phyloP scores from a whole-genome alignment of 768 basidiomycete genomes.

The Cystofilobasidium macerans region DNA sequence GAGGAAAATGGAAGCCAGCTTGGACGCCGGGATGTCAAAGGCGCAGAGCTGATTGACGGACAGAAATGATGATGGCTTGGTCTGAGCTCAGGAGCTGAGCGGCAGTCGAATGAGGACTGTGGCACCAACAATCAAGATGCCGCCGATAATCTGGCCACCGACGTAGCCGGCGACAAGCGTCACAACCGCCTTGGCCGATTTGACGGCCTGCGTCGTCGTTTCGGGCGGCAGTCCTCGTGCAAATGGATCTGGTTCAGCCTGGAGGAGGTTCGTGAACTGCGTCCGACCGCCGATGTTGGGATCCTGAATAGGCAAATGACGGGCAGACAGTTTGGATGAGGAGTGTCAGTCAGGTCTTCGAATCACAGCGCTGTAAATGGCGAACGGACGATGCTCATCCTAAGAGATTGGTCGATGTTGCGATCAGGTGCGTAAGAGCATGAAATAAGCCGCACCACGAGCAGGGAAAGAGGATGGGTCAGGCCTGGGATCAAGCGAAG shows the following conservation, averaged over 20 bases:
- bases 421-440: no score
- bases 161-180: constrained; percentile 49
- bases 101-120: background rate
- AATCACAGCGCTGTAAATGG: background rate
- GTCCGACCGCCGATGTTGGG: constrained; percentile 68
- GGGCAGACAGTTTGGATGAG: background rate
- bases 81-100: no score
- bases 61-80: background rate
- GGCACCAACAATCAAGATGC: constrained; percentile 59
- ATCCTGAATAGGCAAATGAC: constrained; percentile 39
- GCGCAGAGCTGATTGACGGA: constrained; percentile 38
- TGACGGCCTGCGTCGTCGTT: constrained; percentile 7
- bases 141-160: constrained; percentile 70
- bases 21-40: constrained; percentile 80
- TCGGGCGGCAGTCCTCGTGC: constrained; percentile 61
- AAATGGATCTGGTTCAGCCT: constrained; percentile 30
- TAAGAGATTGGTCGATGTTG: no score
- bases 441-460: no score
- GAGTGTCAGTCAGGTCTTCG: no score
- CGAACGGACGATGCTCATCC: constrained; percentile 57
- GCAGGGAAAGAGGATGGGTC: no score
- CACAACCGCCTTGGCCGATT: background rate
- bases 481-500: no score
- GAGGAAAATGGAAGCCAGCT: constrained; percentile 81
- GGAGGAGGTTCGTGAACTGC: constrained; percentile 32